A percentile compares a stretch with the other conserved stretches of the same genome.
Evolutionary conservation across 805 yeast species (phyloP).

Genomic region (Danielozyma ontarioensis): DNA sequence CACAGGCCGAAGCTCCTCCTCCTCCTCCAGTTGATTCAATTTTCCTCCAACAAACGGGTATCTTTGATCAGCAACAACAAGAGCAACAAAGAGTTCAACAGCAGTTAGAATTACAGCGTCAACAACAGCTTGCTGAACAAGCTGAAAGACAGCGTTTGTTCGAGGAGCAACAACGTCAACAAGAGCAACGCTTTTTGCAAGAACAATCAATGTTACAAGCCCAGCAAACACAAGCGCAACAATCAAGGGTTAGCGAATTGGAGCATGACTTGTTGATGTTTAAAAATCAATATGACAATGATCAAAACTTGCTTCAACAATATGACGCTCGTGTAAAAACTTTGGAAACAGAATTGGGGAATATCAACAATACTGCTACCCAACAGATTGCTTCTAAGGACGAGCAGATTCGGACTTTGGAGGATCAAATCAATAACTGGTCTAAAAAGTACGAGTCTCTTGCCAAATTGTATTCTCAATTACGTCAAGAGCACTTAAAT

Average conservation of each 20-base stretch:
- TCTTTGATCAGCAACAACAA: constrained; percentile 46
- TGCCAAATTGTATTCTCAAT: constrained; percentile 84
- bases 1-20: constrained; percentile 30
- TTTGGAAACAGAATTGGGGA: constrained; percentile 65
- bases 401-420: constrained; percentile 59
- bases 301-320: constrained; percentile 77
- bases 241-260: constrained; percentile 72
- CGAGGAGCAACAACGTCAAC: constrained; percentile 69
- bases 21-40: constrained; percentile 34
- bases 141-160: constrained; percentile 67
- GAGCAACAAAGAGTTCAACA: constrained; percentile 58
- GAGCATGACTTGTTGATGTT: constrained; percentile 75
- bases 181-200: constrained; percentile 60
- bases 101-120: constrained; percentile 59
- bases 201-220: constrained; percentile 65
- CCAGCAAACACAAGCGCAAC: constrained; percentile 68
- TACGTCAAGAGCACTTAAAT: constrained; percentile 86
- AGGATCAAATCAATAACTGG: constrained; percentile 76
- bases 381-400: constrained; percentile 74
- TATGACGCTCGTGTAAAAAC: constrained; percentile 82
- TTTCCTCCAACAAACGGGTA: constrained; percentile 52
- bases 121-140: constrained; percentile 63
- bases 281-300: constrained; percentile 79
- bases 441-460: constrained; percentile 81
- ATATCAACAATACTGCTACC: constrained; percentile 57